Base-by-base conservation (phyloP, 2,329 filamentous ascomycete species). In the Cadophora sp. region DNA sequence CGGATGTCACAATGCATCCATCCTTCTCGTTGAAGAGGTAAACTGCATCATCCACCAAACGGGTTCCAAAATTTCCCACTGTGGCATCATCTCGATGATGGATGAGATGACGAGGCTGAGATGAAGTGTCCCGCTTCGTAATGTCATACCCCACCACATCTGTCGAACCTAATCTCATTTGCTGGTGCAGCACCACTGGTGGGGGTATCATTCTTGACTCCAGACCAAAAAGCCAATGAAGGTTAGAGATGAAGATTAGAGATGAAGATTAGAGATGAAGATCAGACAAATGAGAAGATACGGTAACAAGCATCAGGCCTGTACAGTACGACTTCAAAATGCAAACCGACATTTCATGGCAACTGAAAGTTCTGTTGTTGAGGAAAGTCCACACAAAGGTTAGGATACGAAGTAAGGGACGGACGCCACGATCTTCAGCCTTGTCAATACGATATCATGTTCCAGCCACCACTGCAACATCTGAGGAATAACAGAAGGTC, bases 101-200 rank as follows among this genome's bases (percentile, higher is more conserved):
- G 19, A 27, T 59, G 34, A 59, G 31, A 14, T 40, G 56, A 40
- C 31, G 31, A 59, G 31, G 59, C 59, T 62, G 59, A 31, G 26
- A 62, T 27, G 27, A 50, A 40, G 27, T 46, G 59, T 48, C 37
- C 59, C 40, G 43, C 16, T 48, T 24, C 43, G 26, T 14, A 29
- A 50, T 62, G 40, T 62, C 59, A 34, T 26, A 46, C 40, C 40
- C 40, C 43, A 27, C 40, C n/a, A 40, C 31, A 40, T 24, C 29
- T 22, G 24, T 46, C 58, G 24, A 60, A 62, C 26, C 37, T 62
- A 62, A 62, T 62, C 59, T 62, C 59, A 62, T 50, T 14, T 62
- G 37, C 43, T 29, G 37, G 11, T 40, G n/a, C n/a, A n/a, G n/a
- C n/a, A n/a, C n/a, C n/a, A 16, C 12, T 29, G 14, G 26, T 48